These are phyloP conservation scores for Geotrichum cucujoidarum DNA, from an alignment of 1,139 yeast genomes.

Conservation along the genomic window DNA sequence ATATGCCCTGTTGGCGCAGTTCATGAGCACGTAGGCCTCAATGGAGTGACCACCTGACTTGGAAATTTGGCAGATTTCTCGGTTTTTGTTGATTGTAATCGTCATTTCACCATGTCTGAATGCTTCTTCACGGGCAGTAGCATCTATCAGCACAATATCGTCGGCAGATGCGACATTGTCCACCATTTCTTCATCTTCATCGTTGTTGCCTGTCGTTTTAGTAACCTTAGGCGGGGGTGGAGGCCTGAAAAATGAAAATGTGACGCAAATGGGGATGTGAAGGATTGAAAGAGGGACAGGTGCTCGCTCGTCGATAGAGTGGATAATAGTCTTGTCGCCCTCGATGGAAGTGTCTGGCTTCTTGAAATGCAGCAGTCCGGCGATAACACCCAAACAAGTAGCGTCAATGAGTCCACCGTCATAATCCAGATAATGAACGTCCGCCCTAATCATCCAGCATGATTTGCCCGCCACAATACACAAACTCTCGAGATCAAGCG, in stretches of 20 bases:
- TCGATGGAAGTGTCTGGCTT: conserved; percentile 78
- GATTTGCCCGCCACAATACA: conserved; percentile 88
- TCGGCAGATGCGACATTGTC: conserved; percentile 31
- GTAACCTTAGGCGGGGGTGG: conserved; percentile 6
- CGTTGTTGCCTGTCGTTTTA: conserved; percentile 2
- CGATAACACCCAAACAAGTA: conserved; percentile 84
- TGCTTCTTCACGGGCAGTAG: conserved; percentile 70
- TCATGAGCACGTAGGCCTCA: conserved; percentile 64
- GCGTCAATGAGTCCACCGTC: conserved; percentile 93
- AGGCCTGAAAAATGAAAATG: conserved; percentile 71
- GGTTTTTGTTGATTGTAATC: conserved; percentile 79
- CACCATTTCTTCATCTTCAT: conserved; percentile 36
- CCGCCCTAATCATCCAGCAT: conserved; percentile 88
- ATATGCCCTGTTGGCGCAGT: conserved; percentile 65
- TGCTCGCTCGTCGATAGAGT: conserved; percentile 69
- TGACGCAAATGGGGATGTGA: conserved; percentile 88
- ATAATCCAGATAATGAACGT: conserved; percentile 77
- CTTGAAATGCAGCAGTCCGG: conserved; percentile 74
- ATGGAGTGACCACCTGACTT: conserved; percentile 90
- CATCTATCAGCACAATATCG: conserved; percentile 70
- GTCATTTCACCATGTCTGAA: conserved; percentile 76
- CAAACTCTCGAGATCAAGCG: conserved; percentile 81
- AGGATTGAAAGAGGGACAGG: conserved; percentile 82
- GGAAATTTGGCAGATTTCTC: conserved; percentile 83
- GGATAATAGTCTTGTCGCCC: conserved; percentile 66